Percentiles rank a stretch among this genome's conserved stretches.
These are phyloP conservation scores for Fusarium virguliforme DNA, from an alignment of 2,329 filamentous ascomycete genomes.

Conservation along the genomic window DNA sequence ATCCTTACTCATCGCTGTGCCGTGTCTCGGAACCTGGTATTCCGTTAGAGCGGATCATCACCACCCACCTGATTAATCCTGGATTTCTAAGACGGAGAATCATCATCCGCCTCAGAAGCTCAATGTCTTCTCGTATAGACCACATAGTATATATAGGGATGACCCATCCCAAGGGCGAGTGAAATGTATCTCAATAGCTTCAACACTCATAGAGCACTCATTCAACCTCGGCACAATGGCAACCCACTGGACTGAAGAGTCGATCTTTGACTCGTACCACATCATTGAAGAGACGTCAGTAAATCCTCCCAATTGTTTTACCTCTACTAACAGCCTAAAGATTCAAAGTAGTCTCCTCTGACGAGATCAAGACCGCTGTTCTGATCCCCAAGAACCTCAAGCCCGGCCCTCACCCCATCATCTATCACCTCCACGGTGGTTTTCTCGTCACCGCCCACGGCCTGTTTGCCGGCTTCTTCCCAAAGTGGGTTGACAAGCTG, in stretches of 20 bases:
- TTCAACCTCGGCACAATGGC: conserved; percentile 24
- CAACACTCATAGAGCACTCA: neutral
- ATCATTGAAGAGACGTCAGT: conserved; percentile 42
- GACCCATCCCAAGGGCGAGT: neutral
- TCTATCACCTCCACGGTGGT: conserved; percentile 50
- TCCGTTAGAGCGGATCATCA: conserved; percentile 23
- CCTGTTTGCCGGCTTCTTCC: conserved; percentile 49
- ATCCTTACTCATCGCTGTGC: neutral
- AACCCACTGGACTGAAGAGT: conserved; percentile 38
- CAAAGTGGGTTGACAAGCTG: conserved; percentile 42
- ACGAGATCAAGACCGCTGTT: conserved; percentile 45
- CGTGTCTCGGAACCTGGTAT: neutral
- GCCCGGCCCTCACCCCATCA: conserved; percentile 42
- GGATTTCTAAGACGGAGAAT: conserved; percentile 11
- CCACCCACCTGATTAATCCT: conserved; percentile 23
- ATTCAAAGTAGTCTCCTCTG: conserved; percentile 40
- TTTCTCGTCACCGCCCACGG: conserved; percentile 45
- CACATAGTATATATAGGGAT: neutral
- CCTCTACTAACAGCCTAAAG: conserved; percentile 13
- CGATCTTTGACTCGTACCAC: conserved; percentile 41
- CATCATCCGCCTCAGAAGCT: conserved; percentile 1
- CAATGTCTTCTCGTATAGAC: neutral
- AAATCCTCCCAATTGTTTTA: rapidly evolving
- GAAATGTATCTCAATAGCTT: neutral
- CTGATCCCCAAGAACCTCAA: conserved; percentile 49